Evolutionary conservation across 306 rosid species (phyloP), one percentile per base, ranked within the genome.

Genomic region (Cotoneaster glaucophyllus): DNA sequence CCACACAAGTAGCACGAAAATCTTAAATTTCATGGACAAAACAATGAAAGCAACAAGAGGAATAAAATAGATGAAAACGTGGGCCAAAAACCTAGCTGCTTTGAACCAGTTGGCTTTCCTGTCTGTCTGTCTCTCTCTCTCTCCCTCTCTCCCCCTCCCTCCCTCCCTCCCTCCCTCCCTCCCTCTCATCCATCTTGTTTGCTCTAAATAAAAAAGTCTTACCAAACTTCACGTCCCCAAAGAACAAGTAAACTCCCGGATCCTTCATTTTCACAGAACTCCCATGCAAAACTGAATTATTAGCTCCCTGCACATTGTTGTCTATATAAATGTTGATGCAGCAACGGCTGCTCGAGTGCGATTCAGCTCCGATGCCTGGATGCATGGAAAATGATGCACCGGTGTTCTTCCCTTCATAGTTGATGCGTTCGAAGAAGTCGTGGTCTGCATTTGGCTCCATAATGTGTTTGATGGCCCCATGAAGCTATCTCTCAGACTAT

Each of bases 271-370:
- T 74, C 48, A 85, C 75, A 54, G 57, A 70, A 72, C 87, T 83
- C 58, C 34, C 83, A 41, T 77, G 32, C 82, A 85, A 39, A 44
- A 74, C 26, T 21, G 91, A 83, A 54, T 85, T 79, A 50, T 67
- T 83, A 24, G 82, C 74, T 6, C 84, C 91, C 29, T 85, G 89
- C 53, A 85, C 41, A 61, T 87, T 87, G 86, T 71, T 87, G 84
- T 87, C 85, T 74, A 85, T 48, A 45, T 81, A 87, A 44, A 85
- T 81, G 86, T 87, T 85, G 54, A 85, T 78, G 83, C 86, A 83
- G 43, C 87, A 76, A 70, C 82, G 77, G n/a, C 76, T 72, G 11
- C 31, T 72, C 5, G 77, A 68, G 19, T 39, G 78, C 24, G 80
- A 64, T 54, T 69, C 82, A 5, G 80, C 69, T 50, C 67, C 28